phyloP scores from a whole-genome alignment of 2,329 filamentous ascomycete genomes.

The Ceratocystis huliohia region DNA sequence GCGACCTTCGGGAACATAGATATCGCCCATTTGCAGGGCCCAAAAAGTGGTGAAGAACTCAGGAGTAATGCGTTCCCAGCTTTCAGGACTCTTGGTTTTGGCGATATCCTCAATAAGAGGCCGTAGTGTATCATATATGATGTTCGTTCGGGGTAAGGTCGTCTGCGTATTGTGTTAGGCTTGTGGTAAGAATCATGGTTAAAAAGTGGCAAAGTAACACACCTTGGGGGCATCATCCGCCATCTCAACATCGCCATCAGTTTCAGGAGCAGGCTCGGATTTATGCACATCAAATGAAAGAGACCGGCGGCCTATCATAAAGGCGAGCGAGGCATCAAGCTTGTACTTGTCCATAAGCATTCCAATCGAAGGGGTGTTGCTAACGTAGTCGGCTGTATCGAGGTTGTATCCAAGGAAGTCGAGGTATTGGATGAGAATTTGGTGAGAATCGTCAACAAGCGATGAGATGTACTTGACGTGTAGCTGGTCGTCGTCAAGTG shows the following conservation, averaged over 20 bases:
- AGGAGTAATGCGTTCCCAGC: conserved; percentile 59
- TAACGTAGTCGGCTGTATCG: conserved; percentile 61
- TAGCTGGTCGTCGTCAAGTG: conserved; percentile 54
- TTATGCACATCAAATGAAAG: conserved; percentile 49
- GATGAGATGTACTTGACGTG: conserved; percentile 84
- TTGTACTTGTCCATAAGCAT: conserved; percentile 66
- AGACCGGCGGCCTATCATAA: conserved; percentile 66
- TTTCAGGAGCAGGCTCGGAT: conserved; percentile 1
- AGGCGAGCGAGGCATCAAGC: conserved; percentile 67
- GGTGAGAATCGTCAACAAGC: conserved; percentile 79
- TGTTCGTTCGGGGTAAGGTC: background rate
- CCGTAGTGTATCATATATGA: conserved; percentile 37
- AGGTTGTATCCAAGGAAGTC: conserved; percentile 77
- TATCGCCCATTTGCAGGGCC: conserved; percentile 72
- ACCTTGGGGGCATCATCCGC: conserved; percentile 18
- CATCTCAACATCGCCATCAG: conserved; percentile 20
- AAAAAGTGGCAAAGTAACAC: background rate
- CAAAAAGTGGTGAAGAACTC: conserved; percentile 87
- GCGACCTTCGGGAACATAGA: conserved; percentile 60
- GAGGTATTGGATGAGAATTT: conserved; percentile 74
- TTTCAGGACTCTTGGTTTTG: conserved; percentile 45
- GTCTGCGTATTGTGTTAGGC: background rate
- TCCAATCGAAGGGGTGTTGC: conserved; percentile 60
- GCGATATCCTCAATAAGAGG: conserved; percentile 60
- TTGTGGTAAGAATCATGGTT: background rate